Evolutionary conservation across 2,329 filamentous ascomycete species (phyloP).

Genomic region (Colletotrichum lupini): DNA sequence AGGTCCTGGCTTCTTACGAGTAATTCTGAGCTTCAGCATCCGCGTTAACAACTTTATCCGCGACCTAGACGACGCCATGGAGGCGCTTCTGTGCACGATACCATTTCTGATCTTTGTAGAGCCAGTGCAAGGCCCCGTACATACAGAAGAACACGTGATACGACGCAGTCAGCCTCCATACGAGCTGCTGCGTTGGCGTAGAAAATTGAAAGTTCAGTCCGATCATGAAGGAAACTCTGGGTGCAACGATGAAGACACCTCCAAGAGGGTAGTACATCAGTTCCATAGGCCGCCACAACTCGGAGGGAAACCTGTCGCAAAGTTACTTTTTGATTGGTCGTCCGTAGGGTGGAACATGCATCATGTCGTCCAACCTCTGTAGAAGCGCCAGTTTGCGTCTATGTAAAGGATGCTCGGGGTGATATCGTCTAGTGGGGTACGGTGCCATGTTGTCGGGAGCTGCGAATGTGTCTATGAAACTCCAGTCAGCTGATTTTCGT

Average conservation of each 20-base stretch:
- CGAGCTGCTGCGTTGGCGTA: slow-evolving; percentile 32
- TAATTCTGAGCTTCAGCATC: background rate
- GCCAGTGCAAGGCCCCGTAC: background rate
- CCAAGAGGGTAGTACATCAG: slow-evolving; percentile 14
- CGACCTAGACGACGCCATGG: too few species aligned
- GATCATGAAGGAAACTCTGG: slow-evolving; percentile 37
- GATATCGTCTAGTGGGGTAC: too few species aligned
- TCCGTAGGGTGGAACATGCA: too few species aligned
- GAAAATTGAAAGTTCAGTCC: slow-evolving; percentile 45
- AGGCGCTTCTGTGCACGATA: background rate
- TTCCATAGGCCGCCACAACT: slow-evolving; percentile 34
- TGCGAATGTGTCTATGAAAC: too few species aligned
- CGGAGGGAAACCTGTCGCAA: slow-evolving; percentile 41
- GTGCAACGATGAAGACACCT: slow-evolving; percentile 27
- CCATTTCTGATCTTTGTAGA: background rate
- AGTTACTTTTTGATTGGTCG: slow-evolving; percentile 32
- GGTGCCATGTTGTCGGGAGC: too few species aligned
- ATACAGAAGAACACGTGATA: slow-evolving; percentile 10
- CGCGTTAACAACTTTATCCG: background rate
- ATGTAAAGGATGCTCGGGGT: too few species aligned
- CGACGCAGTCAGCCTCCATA: slow-evolving; percentile 36
- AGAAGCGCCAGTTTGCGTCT: too few species aligned
- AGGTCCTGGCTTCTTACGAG: background rate
- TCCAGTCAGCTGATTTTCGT: too few species aligned
- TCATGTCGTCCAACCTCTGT: slow-evolving; percentile 36